These are phyloP conservation scores for Arthrobotrys musiformis DNA, from an alignment of 2,329 filamentous ascomycete genomes.

Conservation along the genomic window DNA sequence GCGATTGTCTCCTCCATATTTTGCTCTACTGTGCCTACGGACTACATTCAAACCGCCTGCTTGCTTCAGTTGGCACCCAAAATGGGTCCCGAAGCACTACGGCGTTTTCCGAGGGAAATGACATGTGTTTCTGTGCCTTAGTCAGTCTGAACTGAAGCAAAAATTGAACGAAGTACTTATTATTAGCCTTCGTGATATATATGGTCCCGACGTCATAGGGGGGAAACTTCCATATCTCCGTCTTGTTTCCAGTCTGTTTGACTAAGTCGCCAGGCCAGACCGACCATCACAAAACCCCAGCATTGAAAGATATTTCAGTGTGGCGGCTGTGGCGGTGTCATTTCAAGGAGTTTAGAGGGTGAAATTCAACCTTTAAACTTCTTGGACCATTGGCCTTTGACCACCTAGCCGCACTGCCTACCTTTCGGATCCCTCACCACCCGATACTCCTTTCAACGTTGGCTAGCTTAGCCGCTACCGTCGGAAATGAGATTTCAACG, in stretches of 20 bases:
- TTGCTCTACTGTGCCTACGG: not conserved
- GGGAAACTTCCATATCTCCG: not conserved
- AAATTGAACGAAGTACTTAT: not conserved
- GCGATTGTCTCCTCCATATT: not conserved
- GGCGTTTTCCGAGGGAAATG: slow-evolving; percentile 17
- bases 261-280: not conserved
- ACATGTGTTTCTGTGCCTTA: not conserved
- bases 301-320: not conserved
- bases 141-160: not conserved
- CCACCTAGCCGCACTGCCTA: slow-evolving; percentile 24
- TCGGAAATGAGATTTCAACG: slow-evolving; percentile 7
- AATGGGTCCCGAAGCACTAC: not conserved
- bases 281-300: not conserved
- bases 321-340: slow-evolving; percentile 35
- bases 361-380: not conserved
- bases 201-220: slow-evolving; percentile 13
- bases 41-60: not conserved
- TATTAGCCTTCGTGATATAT: not conserved
- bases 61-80: not conserved
- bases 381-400: not conserved
- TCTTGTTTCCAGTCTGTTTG: slow-evolving; percentile 14
- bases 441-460: slow-evolving; percentile 10
- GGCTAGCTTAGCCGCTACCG: slow-evolving; percentile 13
- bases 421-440: slow-evolving; percentile 16
- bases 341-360: not conserved